Percentiles rank a stretch among this genome's conserved stretches.
Conservation (phyloP, 768 basidiomycete species). For the Daedalea quercina region DNA sequence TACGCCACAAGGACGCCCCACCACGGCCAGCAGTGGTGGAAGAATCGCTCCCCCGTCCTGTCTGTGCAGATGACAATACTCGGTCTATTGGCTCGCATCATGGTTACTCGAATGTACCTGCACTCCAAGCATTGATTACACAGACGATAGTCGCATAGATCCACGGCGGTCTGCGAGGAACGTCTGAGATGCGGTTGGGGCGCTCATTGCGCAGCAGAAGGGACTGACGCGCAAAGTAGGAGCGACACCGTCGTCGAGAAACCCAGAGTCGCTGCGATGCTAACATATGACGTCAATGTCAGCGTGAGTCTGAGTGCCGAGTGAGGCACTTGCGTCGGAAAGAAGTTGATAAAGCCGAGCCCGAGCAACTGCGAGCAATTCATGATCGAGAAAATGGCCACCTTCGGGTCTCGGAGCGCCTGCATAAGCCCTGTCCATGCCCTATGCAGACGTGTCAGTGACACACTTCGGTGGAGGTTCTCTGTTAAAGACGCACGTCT, state of each 20-base stretch:
- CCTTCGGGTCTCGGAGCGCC: constrained; percentile 51
- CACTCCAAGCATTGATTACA: constrained; percentile 48
- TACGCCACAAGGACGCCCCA: constrained; percentile 57
- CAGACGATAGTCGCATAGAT: constrained; percentile 45
- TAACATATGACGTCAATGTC: constrained; percentile 13
- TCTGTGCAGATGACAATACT: constrained; percentile 29
- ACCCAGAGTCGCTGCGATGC: constrained; percentile 53
- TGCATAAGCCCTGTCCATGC: constrained; percentile 44
- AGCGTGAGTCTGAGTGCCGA: not conserved
- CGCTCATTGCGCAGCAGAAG: not conserved
- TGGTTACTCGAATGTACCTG: constrained; percentile 26
- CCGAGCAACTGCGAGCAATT: constrained; percentile 44
- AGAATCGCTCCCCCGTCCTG: constrained; percentile 56
- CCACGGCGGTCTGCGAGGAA: constrained; percentile 51
- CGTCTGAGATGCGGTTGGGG: not conserved
- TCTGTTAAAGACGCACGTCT: constrained; percentile 48
- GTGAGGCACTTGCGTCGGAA: constrained; percentile 34
- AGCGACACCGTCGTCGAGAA: constrained; percentile 52
- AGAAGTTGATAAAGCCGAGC: constrained; percentile 57
- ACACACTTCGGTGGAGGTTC: not conserved
- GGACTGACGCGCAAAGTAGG: constrained; percentile 53
- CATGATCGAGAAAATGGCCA: constrained; percentile 48
- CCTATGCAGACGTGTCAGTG: constrained; percentile 21
- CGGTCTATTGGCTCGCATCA: not conserved
- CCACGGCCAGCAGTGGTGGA: constrained; percentile 52